Conservation (phyloP, 169 alveolate species). For the Plasmodium inui region DNA sequence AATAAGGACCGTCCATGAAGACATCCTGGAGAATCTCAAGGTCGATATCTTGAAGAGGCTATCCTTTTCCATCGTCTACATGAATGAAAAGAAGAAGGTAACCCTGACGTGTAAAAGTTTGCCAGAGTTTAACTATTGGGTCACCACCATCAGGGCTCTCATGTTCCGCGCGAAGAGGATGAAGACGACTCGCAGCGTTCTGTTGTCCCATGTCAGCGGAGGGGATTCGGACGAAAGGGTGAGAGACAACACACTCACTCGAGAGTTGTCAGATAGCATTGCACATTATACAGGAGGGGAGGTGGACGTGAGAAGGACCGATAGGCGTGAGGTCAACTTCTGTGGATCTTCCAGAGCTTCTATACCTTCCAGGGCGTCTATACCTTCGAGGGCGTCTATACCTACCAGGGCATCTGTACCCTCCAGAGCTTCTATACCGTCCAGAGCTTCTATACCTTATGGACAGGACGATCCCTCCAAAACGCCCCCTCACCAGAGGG, state of each 20-base stretch:
- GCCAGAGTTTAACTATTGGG: constrained; percentile 48
- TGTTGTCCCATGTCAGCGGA: constrained; percentile 18
- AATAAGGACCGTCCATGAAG: constrained; percentile 14
- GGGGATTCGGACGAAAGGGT: background rate
- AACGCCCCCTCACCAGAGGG: background rate
- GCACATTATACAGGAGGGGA: background rate
- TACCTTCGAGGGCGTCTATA: no score
- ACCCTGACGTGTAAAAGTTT: constrained; percentile 45
- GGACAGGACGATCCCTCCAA: background rate
- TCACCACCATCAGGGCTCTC: constrained; percentile 36
- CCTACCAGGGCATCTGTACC: background rate
- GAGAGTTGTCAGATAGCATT: background rate
- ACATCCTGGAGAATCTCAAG: constrained; percentile 10
- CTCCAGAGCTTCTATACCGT: no score
- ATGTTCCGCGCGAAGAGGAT: constrained; percentile 28
- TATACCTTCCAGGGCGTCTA: no score
- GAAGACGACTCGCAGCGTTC: constrained; percentile 4
- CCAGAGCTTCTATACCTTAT: background rate
- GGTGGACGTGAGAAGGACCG: background rate
- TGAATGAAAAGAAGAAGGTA: constrained; percentile 57
- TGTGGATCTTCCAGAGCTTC: background rate
- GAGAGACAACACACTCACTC: background rate
- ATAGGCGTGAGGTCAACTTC: background rate
- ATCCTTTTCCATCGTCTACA: constrained; percentile 30
- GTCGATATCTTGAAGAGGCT: constrained; percentile 27